Base-by-base conservation (phyloP, 805 yeast genomes). In the Pachysolen tannophilus region DNA sequence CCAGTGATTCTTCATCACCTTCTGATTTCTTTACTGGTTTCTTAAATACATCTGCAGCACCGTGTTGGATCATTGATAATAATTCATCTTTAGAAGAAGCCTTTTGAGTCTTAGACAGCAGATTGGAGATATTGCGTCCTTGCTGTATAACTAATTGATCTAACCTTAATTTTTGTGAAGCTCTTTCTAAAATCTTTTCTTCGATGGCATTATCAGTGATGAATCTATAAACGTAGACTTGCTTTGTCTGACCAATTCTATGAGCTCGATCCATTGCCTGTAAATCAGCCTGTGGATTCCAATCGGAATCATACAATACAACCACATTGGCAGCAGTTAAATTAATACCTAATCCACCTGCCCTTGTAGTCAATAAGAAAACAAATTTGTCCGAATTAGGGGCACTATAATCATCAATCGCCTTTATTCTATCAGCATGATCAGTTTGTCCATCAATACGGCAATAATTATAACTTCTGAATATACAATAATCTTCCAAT, bases 251-350 rank as follows among this genome's bases (percentile, higher is more conserved):
- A 14, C 97, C 97, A 53, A 88, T 88, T 65, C 97, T 77, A 53
- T 88, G 97, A 1, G 97, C 97, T 53, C 97, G 73, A 56, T 90
- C 97, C 97, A 88, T 88, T 1, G 97, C 97, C 61, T 88, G 97
- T 49, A 88, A 66, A 65, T 88, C 97, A 0, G 96, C 97, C 54
- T 88, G 97, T 2, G 97, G 97, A 52, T 88, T 88, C 97, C 97
- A 88, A 61, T 88, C 97, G 0, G 94, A 82, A 56, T 88, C 97
- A 53, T 75, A 90, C 19, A 88, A 57, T 3, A 88, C 73, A 33
- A 88, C 97, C 28, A 83, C 77, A 54, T 88, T 96, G 2, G 97
- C 97, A 7, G 85, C 75, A 1, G 95, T 90, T 52, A 88, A 67
- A 52, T 90, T 88, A 51, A 88, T 88, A 49, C 97, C 97, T 37